Evolutionary conservation across 2,329 filamentous ascomycete species (phyloP).

Genomic region (Talaromyces albobiverticillius): DNA sequence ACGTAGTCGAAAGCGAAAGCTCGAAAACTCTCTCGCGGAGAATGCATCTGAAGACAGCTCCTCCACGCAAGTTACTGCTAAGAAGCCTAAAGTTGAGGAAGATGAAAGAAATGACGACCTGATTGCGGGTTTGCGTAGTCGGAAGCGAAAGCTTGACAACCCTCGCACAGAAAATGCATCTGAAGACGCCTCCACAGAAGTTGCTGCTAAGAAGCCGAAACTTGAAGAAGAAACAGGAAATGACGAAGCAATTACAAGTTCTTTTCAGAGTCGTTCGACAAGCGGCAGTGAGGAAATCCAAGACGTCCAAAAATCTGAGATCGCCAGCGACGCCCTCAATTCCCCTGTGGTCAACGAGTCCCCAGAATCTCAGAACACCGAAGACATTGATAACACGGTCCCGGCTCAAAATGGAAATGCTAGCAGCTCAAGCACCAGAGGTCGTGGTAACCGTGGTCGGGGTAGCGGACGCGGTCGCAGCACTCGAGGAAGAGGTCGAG

Average conservation of each 20-base stretch:
- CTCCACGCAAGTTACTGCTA: conserved; percentile 13
- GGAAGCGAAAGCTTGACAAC: conserved; percentile 12
- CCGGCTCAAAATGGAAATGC: conserved; percentile 19
- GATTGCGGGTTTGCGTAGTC: background rate
- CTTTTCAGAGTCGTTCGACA: background rate
- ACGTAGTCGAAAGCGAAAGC: conserved; percentile 13
- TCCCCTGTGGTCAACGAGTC: conserved; percentile 12
- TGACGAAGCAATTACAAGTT: conserved; percentile 20
- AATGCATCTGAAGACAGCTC: background rate
- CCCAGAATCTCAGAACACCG: conserved; percentile 22
- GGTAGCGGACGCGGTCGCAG: conserved; percentile 30
- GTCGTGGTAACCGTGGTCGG: conserved; percentile 28
- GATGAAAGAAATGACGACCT: too few relatives aligned
- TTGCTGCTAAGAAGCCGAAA: conserved; percentile 27
- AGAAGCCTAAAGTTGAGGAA: too few relatives aligned
- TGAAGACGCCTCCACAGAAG: conserved; percentile 3
- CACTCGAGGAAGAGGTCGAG: conserved; percentile 26
- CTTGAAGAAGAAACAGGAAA: conserved; percentile 27
- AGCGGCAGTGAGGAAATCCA: conserved; percentile 18
- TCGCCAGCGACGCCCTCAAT: conserved; percentile 18
- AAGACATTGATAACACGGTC: conserved; percentile 20
- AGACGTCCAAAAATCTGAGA: conserved; percentile 18
- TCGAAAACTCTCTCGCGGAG: background rate
- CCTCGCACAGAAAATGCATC: background rate
- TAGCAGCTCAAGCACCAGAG: conserved; percentile 20